phyloP scores from a whole-genome alignment of 192 early-diverging fungal species.

The Coemansia sp. region DNA sequence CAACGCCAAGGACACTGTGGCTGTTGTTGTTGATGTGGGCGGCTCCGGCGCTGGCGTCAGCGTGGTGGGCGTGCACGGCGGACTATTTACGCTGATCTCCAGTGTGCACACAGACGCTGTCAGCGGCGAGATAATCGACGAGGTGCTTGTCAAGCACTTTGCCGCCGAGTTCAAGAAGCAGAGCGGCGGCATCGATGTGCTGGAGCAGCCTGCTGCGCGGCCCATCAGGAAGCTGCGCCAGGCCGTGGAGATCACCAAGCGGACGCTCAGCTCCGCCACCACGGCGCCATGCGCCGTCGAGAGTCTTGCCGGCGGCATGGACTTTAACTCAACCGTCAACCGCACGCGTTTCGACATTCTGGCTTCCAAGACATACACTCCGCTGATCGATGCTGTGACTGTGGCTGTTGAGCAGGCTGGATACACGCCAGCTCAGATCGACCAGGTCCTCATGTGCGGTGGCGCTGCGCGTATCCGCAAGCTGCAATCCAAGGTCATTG shows the following conservation, averaged over 20 bases:
- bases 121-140: constrained; percentile 86
- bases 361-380: constrained; percentile 71
- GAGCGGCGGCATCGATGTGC: constrained; percentile 75
- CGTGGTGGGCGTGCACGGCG: constrained; percentile 74
- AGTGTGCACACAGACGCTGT: constrained; percentile 76
- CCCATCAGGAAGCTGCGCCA: constrained; percentile 78
- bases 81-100: constrained; percentile 76
- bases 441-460: constrained; percentile 89
- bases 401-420: constrained; percentile 67
- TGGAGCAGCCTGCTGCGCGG: constrained; percentile 59
- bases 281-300: constrained; percentile 92
- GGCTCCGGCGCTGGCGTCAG: constrained; percentile 82
- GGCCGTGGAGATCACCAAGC: constrained; percentile 91
- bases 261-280: constrained; percentile 75
- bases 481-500: constrained; percentile 73
- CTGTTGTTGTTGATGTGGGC: constrained; percentile 89
- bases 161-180: constrained; percentile 87
- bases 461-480: constrained; percentile 85
- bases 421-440: constrained; percentile 71
- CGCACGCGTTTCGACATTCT: constrained; percentile 91
- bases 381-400: constrained; percentile 65
- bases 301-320: constrained; percentile 86
- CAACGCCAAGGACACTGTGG: constrained; percentile 67
- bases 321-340: constrained; percentile 81
- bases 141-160: constrained; percentile 78